A percentile compares a stretch with the other conserved stretches of the same genome.
These are phyloP conservation scores for Cladosporium sp. DNA, from an alignment of 2,329 filamentous ascomycete species.

Conservation along the genomic window DNA sequence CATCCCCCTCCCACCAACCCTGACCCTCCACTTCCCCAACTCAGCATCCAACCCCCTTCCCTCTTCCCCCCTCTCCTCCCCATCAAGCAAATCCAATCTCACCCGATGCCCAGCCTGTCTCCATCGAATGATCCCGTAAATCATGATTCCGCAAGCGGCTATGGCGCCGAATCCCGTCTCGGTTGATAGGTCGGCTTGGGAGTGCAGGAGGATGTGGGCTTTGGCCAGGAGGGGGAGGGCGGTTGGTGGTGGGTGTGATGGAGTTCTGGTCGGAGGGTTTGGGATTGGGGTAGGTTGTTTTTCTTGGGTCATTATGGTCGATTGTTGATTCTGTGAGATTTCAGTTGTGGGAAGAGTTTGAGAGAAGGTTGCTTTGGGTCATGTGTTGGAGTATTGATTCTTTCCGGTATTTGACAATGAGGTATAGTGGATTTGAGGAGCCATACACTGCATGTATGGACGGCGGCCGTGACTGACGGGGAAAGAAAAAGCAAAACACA, in stretches of 20 bases:
- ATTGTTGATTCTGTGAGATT: too few species aligned
- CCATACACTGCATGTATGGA: too few species aligned
- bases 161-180: background rate
- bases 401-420: too few species aligned
- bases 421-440: too few species aligned
- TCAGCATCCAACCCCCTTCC: background rate
- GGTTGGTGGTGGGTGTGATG: background rate
- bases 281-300: too few species aligned
- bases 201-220: conserved; percentile 2
- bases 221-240: background rate
- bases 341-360: too few species aligned
- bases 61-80: background rate
- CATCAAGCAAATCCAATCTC: background rate
- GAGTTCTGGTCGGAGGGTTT: too few species aligned
- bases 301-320: too few species aligned
- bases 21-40: background rate
- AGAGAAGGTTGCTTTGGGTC: too few species aligned
- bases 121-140: background rate
- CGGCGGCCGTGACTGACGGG: too few species aligned
- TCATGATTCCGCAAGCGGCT: conserved; percentile 1
- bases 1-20: background rate
- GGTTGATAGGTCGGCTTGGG: background rate
- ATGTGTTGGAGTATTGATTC: too few species aligned
- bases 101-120: background rate
- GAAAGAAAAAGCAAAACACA: too few species aligned